A percentile compares a stretch with the other conserved stretches of the same genome.
Conservation (phyloP, 177 flowering plant species). For the Vitis hybrid region DNA sequence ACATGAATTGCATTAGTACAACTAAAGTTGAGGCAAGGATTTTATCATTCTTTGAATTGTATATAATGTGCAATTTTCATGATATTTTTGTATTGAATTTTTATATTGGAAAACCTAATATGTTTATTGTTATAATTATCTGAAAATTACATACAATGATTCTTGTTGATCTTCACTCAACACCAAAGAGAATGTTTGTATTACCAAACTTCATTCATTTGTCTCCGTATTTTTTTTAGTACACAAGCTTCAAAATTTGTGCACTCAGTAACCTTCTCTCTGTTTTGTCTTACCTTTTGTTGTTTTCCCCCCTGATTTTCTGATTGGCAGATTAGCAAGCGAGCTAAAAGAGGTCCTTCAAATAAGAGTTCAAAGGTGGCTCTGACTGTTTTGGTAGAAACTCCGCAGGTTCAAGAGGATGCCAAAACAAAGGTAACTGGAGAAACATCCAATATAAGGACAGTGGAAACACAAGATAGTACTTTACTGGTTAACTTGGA, state of each 20-base stretch:
- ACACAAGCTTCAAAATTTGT: not conserved
- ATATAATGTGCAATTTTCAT: not conserved
- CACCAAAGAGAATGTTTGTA: no score
- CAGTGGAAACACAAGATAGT: slow-evolving; percentile 23
- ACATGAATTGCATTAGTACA: slow-evolving; percentile 10
- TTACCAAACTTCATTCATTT: no score
- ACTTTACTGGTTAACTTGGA: slow-evolving; percentile 5
- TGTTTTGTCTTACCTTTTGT: not conserved
- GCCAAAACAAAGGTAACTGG: slow-evolving; percentile 25
- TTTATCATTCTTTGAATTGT: not conserved
- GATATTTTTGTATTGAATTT: not conserved
- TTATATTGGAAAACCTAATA: not conserved
- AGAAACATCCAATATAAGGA: slow-evolving; percentile 30
- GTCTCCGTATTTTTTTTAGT: no score
- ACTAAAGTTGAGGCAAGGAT: slow-evolving; percentile 30
- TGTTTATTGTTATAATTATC: not conserved
- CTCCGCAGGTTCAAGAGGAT: slow-evolving; percentile 21
- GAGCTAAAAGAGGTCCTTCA: slow-evolving; percentile 17
- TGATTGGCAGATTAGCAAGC: slow-evolving; percentile 25
- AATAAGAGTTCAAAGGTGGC: slow-evolving; percentile 23
- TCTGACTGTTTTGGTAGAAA: slow-evolving; percentile 13
- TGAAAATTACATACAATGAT: not conserved
- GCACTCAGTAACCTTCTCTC: not conserved
- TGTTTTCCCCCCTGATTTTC: no score
- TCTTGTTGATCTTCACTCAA: no score